Base-by-base conservation (phyloP, 495 filamentous ascomycete species). In the Astrothelium subdiscretum region DNA sequence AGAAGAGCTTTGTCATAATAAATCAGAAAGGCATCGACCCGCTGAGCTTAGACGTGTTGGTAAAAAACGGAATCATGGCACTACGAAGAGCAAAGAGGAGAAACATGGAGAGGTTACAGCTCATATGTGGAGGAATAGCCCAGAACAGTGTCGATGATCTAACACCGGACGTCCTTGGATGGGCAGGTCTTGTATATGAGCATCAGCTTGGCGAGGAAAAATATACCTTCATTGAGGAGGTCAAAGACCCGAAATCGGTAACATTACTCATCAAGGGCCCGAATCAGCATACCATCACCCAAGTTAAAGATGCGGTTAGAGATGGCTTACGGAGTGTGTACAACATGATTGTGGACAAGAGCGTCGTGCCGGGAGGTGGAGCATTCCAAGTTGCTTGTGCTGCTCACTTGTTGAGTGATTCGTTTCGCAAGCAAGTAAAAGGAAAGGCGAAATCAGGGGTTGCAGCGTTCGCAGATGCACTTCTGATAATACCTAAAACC, bases 11-110 rank as follows among this genome's bases (percentile, higher is more conserved):
- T 70, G 94, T 97, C 63, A 85, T 99, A 68, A 90, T 99, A 74
- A 99, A 99, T 79, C 95, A 97, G 77, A 99, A 99, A 79, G 94
- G 94, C 62, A 99, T 99, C 68, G 94, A 99, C 73, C 94, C 94
- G 20, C 78, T 97, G 58, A 96, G 91, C 60, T 79, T 98, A 65
- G 94, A 98, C 72, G 90, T 97, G 27, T 78, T 98, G 32, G 91
- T 91, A 58, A 98, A 97, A 85, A 97, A 98, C 71, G 92, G 92
- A 61, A 97, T 98, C 67, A 83, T 95, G 71, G 94, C 95, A 58
- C 83, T 98, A 61, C 84, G 94, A 65, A 81, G 94, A 73, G 94
- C 94, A 31, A 98, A 98, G 85, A 81, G 94, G 71, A 87, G 94
- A 70, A 98, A 98, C 76, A 98, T 98, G 94, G 94, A 98, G 79